phyloP scores from a whole-genome alignment of 257 asterid genomes.

The Capsicum baccatum region DNA sequence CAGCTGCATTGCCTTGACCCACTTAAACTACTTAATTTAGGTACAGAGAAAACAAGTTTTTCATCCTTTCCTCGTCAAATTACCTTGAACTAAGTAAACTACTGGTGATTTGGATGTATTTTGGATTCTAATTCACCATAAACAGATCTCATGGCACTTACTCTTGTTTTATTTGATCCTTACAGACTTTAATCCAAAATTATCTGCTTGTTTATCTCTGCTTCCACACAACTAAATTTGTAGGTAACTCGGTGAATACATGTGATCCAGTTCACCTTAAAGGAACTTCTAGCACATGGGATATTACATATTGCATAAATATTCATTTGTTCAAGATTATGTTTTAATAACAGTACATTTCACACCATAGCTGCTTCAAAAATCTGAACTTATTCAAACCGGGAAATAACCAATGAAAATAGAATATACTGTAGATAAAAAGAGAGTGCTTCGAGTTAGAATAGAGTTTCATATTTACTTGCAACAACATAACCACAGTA shows the following conservation, averaged over 20 bases:
- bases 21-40: conserved; percentile 9
- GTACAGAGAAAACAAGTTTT: background rate
- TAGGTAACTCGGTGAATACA: background rate
- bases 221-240: conserved; percentile 9
- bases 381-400: conserved; percentile 9
- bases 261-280: conserved; percentile 16
- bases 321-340: background rate
- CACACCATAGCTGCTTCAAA: background rate
- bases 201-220: conserved; percentile 1
- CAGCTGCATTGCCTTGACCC: background rate
- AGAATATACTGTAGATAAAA: background rate
- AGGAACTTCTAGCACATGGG: background rate
- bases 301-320: background rate
- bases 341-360: conserved; percentile 3
- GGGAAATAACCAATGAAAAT: background rate
- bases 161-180: conserved; percentile 22
- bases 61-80: conserved; percentile 16
- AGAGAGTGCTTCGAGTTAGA: conserved; percentile 16
- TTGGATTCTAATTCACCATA: conserved; percentile 5
- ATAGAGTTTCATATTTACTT: conserved; percentile 10
- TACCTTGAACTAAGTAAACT: conserved; percentile 9
- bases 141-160: conserved; percentile 16
- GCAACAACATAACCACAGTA: conserved; percentile 4
- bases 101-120: background rate
- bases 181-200: background rate